Conservation (phyloP, 75 land plant species). For the Picea glauca region DNA sequence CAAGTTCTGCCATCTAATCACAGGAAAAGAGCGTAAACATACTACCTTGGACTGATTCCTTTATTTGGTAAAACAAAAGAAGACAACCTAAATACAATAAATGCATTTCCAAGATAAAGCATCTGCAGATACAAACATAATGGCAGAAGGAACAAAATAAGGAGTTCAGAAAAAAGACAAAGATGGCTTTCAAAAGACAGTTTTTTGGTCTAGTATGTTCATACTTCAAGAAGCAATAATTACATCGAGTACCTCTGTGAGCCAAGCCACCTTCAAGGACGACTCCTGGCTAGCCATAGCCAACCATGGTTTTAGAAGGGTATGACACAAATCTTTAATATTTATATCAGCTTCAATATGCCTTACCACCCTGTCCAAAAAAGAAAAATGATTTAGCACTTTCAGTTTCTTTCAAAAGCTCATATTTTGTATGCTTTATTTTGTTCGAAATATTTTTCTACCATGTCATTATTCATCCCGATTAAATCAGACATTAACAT, state of each 20-base stretch:
- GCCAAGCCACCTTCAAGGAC: slow-evolving; percentile 26
- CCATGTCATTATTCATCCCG: background rate
- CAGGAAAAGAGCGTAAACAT: background rate
- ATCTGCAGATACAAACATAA: background rate
- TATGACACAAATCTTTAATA: slow-evolving; percentile 22
- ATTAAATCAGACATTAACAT: background rate
- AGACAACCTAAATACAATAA: background rate
- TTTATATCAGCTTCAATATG: slow-evolving; percentile 29
- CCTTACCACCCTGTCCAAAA: slow-evolving; percentile 27
- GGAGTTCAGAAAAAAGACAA: background rate
- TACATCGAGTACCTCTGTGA: slow-evolving; percentile 23
- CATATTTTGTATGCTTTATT: too few species aligned
- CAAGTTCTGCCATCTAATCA: slow-evolving; percentile 34
- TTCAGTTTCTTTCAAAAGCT: too few species aligned
- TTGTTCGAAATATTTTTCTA: background rate
- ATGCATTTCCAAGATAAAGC: background rate
- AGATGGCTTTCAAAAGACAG: background rate
- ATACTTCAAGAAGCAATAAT: background rate
- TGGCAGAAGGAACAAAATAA: background rate
- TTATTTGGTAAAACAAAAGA: background rate
- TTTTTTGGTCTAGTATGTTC: background rate
- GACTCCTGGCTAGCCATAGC: slow-evolving; percentile 27
- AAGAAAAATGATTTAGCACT: slow-evolving; percentile 1
- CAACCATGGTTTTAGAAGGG: slow-evolving; percentile 26
- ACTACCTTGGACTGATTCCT: background rate